phyloP scores from a whole-genome alignment of 1,139 yeast species.

The Yamadazyma sp. region DNA sequence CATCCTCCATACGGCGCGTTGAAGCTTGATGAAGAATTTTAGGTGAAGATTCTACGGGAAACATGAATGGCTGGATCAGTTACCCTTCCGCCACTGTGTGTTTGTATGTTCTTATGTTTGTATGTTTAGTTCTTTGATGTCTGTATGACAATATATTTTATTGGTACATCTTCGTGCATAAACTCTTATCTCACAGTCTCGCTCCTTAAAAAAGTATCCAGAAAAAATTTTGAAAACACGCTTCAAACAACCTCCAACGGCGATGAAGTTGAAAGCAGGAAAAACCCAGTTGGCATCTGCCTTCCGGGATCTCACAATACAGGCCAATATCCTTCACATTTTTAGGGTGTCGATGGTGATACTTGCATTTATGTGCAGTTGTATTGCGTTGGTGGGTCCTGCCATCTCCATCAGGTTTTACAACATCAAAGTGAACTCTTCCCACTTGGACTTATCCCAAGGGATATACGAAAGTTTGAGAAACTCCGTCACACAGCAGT shows the following conservation, averaged over 20 bases:
- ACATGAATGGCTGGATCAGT: too few relatives aligned
- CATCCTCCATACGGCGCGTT: constrained; percentile 42
- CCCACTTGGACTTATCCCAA: constrained; percentile 49
- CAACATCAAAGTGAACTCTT: constrained; percentile 45
- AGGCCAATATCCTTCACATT: constrained; percentile 30
- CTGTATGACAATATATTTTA: too few relatives aligned
- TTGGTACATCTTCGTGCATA: too few relatives aligned
- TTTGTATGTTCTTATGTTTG: too few relatives aligned
- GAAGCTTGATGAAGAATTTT: constrained; percentile 48
- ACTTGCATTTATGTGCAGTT: constrained; percentile 21
- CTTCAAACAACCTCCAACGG: too few relatives aligned
- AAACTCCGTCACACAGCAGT: constrained; percentile 26
- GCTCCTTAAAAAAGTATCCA: background rate
- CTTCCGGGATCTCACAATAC: background rate
- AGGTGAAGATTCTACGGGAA: constrained; percentile 3
- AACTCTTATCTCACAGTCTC: too few relatives aligned
- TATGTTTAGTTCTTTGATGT: too few relatives aligned
- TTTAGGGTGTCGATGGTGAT: constrained; percentile 27
- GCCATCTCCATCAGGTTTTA: constrained; percentile 24
- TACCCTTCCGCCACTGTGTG: too few relatives aligned
- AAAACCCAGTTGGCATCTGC: constrained; percentile 1
- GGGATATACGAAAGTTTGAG: constrained; percentile 53
- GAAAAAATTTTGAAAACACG: constrained; percentile 1
- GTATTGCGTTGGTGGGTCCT: constrained; percentile 32
- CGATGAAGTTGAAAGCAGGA: constrained; percentile 2